These are phyloP conservation scores for Mariannaea elegans DNA, from an alignment of 2,329 filamentous ascomycete genomes.

Conservation along the genomic window DNA sequence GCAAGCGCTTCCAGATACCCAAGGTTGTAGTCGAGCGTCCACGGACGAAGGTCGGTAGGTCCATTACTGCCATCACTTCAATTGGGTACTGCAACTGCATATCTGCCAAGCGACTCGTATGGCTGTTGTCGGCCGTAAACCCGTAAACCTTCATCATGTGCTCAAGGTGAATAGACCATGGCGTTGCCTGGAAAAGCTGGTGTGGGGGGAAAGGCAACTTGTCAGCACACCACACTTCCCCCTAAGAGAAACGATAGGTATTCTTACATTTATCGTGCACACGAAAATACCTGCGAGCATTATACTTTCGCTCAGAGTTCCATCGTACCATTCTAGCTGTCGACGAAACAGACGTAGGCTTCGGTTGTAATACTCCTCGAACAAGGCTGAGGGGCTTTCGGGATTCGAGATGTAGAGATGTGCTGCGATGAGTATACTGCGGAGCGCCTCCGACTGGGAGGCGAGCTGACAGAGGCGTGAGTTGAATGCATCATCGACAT, in stretches of 20 bases:
- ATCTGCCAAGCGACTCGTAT: not conserved
- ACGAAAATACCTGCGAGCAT: constrained; percentile 24
- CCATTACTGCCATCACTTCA: constrained; percentile 33
- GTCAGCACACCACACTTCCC: too few relatives aligned
- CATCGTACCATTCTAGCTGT: constrained; percentile 15
- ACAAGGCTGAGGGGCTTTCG: not conserved
- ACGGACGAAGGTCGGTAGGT: constrained; percentile 31
- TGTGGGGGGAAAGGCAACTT: not conserved
- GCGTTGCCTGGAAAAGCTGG: constrained; percentile 30
- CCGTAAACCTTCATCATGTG: constrained; percentile 31
- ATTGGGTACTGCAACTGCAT: constrained; percentile 3
- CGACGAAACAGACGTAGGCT: constrained; percentile 23
- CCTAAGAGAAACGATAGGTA: too few relatives aligned
- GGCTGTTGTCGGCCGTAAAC: too few relatives aligned
- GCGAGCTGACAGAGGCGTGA: constrained; percentile 11
- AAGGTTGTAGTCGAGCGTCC: constrained; percentile 22
- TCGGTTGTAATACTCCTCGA: constrained; percentile 22
- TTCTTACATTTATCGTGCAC: constrained; percentile 26
- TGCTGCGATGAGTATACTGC: constrained; percentile 19
- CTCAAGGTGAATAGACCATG: constrained; percentile 24
- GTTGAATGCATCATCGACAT: constrained; percentile 18
- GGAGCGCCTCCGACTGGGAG: constrained; percentile 18
- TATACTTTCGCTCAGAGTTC: constrained; percentile 10
- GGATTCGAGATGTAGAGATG: constrained; percentile 25
- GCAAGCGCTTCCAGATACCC: constrained; percentile 23